These are phyloP conservation scores for Aspergillus vadensis DNA, from an alignment of 2,329 filamentous ascomycete species.

Conservation along the genomic window DNA sequence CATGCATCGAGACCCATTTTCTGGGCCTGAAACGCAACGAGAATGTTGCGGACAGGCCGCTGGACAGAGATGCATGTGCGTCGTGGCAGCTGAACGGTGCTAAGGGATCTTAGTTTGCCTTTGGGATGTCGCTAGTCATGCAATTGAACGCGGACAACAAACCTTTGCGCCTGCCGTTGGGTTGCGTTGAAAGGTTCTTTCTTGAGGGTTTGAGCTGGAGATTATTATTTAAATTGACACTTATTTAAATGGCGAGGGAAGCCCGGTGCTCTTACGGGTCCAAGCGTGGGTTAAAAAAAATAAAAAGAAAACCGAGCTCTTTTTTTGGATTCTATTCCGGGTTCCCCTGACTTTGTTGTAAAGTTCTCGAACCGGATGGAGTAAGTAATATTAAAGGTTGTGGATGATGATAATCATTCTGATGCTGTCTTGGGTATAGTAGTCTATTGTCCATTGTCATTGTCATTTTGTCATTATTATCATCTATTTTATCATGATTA, in stretches of 20 bases:
- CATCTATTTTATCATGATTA: too few species aligned
- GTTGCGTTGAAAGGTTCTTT: neutral
- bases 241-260: neutral
- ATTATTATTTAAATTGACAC: neutral
- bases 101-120: neutral
- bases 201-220: neutral
- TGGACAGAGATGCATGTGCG: neutral
- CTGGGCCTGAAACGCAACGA: neutral
- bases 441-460: too few species aligned
- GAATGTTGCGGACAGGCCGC: neutral
- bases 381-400: too few species aligned
- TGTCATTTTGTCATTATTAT: too few species aligned
- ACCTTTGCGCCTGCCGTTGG: neutral
- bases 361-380: too few species aligned
- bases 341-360: too few species aligned
- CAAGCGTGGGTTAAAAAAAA: neutral
- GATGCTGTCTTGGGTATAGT: too few species aligned
- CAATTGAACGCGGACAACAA: neutral
- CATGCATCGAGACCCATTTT: too few species aligned
- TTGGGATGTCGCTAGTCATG: neutral
- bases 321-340: too few species aligned
- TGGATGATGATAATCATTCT: too few species aligned
- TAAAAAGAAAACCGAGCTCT: too few species aligned
- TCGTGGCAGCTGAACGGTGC: neutral
- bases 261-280: conserved; percentile 5